phyloP scores from a whole-genome alignment of 352 stramenopile species.

The Phytophthora tubulina region DNA sequence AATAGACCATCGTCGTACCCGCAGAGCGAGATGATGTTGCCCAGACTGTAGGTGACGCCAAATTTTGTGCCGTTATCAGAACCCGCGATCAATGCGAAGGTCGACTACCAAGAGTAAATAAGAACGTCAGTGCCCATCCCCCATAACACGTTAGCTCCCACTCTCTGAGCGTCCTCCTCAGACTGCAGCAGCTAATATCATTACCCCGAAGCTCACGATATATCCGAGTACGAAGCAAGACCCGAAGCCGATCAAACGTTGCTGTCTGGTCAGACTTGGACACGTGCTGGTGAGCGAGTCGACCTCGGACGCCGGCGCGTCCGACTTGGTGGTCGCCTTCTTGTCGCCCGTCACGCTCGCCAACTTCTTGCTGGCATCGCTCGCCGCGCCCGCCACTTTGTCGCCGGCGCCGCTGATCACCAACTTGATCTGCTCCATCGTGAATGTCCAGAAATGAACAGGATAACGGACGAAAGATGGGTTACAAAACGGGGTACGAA shows the following conservation, averaged over 20 bases:
- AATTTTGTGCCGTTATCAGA: conserved; percentile 81
- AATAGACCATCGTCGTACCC: conserved; percentile 47
- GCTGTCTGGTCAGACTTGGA: conserved; percentile 70
- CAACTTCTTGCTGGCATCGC: conserved; percentile 57
- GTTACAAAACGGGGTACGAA: background rate
- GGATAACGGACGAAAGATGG: conserved; percentile 24
- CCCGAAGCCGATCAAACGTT: conserved; percentile 78
- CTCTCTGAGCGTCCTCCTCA: background rate
- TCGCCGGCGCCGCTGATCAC: conserved; percentile 64
- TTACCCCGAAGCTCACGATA: conserved; percentile 86
- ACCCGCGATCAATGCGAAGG: conserved; percentile 78
- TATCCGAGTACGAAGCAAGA: conserved; percentile 85
- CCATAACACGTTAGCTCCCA: conserved; percentile 16
- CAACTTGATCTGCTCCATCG: conserved; percentile 84
- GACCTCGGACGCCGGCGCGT: conserved; percentile 16
- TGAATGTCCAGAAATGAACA: conserved; percentile 21
- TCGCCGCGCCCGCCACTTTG: conserved; percentile 47
- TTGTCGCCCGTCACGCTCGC: conserved; percentile 36
- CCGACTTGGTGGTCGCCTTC: conserved; percentile 22
- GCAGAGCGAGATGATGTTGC: conserved; percentile 87
- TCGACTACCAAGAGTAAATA: conserved; percentile 60
- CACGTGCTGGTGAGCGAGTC: conserved; percentile 71
- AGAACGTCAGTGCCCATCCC: background rate
- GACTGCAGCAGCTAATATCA: background rate
- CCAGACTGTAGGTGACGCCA: conserved; percentile 83